Evolutionary conservation across 768 basidiomycete species (phyloP), one percentile per base, ranked within the genome.

Genomic region (Sporobolomyces pararoseus): DNA sequence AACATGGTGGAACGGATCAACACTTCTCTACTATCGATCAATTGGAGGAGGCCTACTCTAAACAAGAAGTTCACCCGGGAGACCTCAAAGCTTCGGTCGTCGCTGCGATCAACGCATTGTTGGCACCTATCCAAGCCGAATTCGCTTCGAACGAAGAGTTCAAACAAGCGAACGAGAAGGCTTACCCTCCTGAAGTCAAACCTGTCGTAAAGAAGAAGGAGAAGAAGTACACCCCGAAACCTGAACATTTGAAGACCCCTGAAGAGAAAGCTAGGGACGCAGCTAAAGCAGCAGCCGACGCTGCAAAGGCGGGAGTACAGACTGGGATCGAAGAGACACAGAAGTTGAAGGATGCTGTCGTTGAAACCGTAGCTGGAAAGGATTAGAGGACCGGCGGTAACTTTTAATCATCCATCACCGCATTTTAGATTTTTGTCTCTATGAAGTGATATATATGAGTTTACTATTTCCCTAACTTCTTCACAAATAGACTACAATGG

Each of bases 11-110:
- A 25, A 80, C 79, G 17, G 81, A 86, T 60, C 81, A 85, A 63
- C 91, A 96, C 79, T 95, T 89, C 82, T 76, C 75, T 44, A 82
- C 82, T 7, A 90, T 86, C 79, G 83, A 84, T 19, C 84, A 84
- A 53, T 78, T 97, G 73, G 83, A 89, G 79, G 82, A 82, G 25
- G 90, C 89, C 62, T 99, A 92, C 77, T 85, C 83, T 35, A 84
- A 82, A 66, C 88, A 86, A 80, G 84, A 85, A 72, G 76, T 99
- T 6, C 92, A 96, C 79, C 96, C 96, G 10, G 87, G 86, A 37
- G 96, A 96, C 79, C 81, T 98, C 77, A 99, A 99, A 83, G 80
- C 79, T 5, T 84, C 86, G 0, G 90, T 95, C 21, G 84, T 85
- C 50, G 85, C 86, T 39, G 87, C 86, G 17, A 87, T 98, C 78